Conservation (phyloP, 257 asterid species). For the Forsythia viridissima region DNA sequence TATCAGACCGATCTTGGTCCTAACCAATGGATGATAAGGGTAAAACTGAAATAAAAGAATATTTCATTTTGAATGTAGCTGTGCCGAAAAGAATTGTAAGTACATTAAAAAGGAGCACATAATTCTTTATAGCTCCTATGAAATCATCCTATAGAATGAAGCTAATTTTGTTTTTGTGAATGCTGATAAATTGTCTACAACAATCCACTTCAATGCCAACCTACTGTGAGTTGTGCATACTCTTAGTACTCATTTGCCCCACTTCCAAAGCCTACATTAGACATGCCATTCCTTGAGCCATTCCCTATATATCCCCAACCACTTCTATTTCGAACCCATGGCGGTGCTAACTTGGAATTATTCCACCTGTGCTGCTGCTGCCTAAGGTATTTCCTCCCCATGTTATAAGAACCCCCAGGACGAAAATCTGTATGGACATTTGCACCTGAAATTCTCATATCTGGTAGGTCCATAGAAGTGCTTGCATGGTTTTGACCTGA, state of each 20-base stretch:
- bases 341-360: conserved; percentile 43
- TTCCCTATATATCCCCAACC: conserved; percentile 42
- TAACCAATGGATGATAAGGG: conserved; percentile 16
- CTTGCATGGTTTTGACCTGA: conserved; percentile 43
- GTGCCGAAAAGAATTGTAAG: conserved; percentile 40
- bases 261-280: conserved; percentile 38
- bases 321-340: conserved; percentile 59
- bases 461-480: conserved; percentile 31
- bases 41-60: conserved; percentile 32
- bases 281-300: conserved; percentile 37
- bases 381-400: conserved; percentile 61
- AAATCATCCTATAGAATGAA: conserved; percentile 26
- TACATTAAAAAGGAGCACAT: conserved; percentile 45
- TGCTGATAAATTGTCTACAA: conserved; percentile 35
- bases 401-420: conserved; percentile 35
- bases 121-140: conserved; percentile 42
- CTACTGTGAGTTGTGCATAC: too few relatives aligned
- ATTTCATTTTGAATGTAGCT: conserved; percentile 28
- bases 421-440: conserved; percentile 36
- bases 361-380: conserved; percentile 52
- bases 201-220: too few relatives aligned
- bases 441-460: conserved; percentile 20
- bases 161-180: conserved; percentile 31
- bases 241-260: conserved; percentile 26
- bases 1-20: conserved; percentile 11